Base-by-base conservation (phyloP, 2,329 filamentous ascomycete species). In the Volutella citrinella region DNA sequence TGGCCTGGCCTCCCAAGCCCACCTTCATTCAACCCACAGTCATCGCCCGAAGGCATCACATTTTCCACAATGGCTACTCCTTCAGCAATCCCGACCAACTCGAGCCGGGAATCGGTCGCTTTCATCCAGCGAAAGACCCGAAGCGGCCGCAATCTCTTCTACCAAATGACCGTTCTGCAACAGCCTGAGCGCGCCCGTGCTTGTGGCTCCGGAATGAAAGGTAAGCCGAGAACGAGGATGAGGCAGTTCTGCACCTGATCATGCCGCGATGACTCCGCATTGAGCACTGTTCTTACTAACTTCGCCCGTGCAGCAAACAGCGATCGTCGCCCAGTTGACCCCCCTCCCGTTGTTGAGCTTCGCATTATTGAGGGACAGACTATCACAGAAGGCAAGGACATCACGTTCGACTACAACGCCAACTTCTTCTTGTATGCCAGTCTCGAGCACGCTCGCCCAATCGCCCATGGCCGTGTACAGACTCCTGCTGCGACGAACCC, bases 371-470 rank as follows among this genome's bases (percentile, higher is more conserved):
- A 95, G 56, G 86, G 83, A 21, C 64, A 71, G 20, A 68, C 80
- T 17, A 70, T 80, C 16, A 72, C 77, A 30, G 65, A 70, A 32
- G 75, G 76, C 35, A 73, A 74, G 56, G 84, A 89, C 42, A 78
- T 89, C 54, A 97, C 93, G 3, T 95, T 95, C 54, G 77, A 80
- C 39, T 95, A 96, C 70, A 91, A 95, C 57, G 90, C 90, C 57
- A 95, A 95, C 65, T 97, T 97, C 76, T 97, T 98, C 66, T 81
- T 97, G 24, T 97, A 88, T 54, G 87, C 90, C 32, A 96, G 89
- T 6, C 74, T 98, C 39, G 89, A 96, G 57, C 82, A 87, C 51
- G 85, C 88, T 18, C 85, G 90, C 22, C 78, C 81, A 19, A 84
- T 96, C 40, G 88, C 88, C 13, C 84, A 88, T 39, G 86, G 85